Evolutionary conservation across 805 yeast species (phyloP).

Genomic region (Myxozyma neglecta): DNA sequence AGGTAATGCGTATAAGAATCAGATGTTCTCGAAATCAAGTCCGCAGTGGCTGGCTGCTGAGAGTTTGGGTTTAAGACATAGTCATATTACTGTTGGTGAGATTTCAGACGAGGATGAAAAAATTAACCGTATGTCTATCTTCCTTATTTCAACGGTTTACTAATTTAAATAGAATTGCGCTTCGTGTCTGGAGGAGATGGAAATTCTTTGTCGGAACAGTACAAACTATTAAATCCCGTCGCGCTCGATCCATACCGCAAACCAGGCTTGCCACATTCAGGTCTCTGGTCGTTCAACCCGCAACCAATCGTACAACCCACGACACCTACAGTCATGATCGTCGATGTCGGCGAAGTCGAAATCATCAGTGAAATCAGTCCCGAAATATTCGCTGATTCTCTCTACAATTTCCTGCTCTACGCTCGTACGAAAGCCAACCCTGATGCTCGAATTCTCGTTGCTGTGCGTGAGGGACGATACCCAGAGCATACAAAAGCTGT

Average conservation of each 20-base stretch:
- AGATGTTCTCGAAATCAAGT: slow-evolving; percentile 13
- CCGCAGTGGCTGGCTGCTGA: slow-evolving; percentile 27
- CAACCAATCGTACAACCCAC: slow-evolving; percentile 8
- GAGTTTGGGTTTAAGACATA: slow-evolving; percentile 15
- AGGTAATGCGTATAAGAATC: slow-evolving; percentile 10
- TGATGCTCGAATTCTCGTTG: slow-evolving; percentile 18
- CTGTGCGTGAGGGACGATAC: slow-evolving; percentile 18
- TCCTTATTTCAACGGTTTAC: neutral
- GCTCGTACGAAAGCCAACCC: slow-evolving; percentile 17
- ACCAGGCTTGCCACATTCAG: slow-evolving; percentile 20
- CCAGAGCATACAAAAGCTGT: slow-evolving; percentile 12
- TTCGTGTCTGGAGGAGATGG: neutral
- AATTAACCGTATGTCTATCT: neutral
- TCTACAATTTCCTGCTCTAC: slow-evolving; percentile 13
- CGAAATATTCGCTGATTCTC: slow-evolving; percentile 12
- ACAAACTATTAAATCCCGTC: slow-evolving; percentile 20
- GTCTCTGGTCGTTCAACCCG: slow-evolving; percentile 16
- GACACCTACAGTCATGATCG: slow-evolving; percentile 21
- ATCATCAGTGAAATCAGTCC: neutral
- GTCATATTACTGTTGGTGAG: slow-evolving; percentile 22
- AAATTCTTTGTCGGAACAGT: slow-evolving; percentile 18
- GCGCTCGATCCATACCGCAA: slow-evolving; percentile 18
- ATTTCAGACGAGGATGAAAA: neutral
- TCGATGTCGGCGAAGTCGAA: slow-evolving; percentile 28
- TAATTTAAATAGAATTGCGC: neutral